Evolutionary conservation across 179 eudicot species (phyloP).

Genomic region (Monotropa hypopitys): DNA sequence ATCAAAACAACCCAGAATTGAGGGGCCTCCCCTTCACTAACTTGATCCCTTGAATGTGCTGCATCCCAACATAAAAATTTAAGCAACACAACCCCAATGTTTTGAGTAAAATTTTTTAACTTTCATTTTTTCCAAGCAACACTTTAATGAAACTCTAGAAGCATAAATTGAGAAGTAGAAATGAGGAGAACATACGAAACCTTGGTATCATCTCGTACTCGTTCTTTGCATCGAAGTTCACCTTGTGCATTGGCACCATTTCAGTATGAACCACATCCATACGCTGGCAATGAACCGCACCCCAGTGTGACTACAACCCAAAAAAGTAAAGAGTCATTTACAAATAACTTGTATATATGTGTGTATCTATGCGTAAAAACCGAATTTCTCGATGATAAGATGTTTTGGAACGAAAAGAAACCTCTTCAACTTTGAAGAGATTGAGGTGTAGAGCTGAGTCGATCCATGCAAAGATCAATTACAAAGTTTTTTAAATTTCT

Average conservation of each 20-base stretch:
- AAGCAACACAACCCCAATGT: too few species aligned
- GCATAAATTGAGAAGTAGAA: too few species aligned
- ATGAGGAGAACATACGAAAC: too few species aligned
- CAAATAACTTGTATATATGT: neutral
- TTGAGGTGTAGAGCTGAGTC: constrained; percentile 74
- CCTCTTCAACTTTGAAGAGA: constrained; percentile 97
- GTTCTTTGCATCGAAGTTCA: constrained; percentile 77
- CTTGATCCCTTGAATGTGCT: too few species aligned
- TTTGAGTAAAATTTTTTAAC: too few species aligned
- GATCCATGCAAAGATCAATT: constrained; percentile 81
- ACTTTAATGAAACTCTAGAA: too few species aligned
- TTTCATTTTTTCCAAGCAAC: too few species aligned
- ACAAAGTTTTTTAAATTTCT: too few species aligned
- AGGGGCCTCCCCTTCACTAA: too few species aligned
- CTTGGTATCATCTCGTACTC: constrained; percentile 95
- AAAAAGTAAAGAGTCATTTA: neutral
- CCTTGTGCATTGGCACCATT: constrained; percentile 88
- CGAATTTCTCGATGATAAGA: neutral
- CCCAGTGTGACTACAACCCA: constrained; percentile 49
- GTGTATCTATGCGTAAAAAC: neutral
- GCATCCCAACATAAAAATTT: too few species aligned
- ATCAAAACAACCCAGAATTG: too few species aligned
- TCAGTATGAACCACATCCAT: constrained; percentile 89
- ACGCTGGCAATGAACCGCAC: constrained; percentile 85
- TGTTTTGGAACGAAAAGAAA: constrained; percentile 4